These are phyloP conservation scores for Schwanniomyces pseudopolymorphus DNA, from an alignment of 805 yeast species.

Conservation along the genomic window DNA sequence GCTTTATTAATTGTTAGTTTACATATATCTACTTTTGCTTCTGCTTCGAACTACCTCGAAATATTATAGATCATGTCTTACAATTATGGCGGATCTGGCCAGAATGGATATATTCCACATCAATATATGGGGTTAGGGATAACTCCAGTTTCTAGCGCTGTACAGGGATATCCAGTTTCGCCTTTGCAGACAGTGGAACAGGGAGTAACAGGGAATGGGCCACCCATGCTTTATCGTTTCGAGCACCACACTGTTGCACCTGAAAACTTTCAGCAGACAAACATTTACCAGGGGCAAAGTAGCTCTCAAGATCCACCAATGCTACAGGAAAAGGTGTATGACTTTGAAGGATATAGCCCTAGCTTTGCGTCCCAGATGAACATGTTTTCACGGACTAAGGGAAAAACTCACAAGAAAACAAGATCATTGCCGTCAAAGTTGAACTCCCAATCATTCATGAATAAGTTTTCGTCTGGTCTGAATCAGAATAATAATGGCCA, in stretches of 20 bases:
- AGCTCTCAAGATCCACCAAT: not conserved
- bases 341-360: not conserved
- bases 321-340: not conserved
- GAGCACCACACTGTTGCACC: not conserved
- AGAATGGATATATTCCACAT: not conserved
- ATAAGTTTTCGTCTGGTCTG: conserved; percentile 5
- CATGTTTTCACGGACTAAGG: not conserved
- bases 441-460: conserved; percentile 1
- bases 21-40: too few species aligned
- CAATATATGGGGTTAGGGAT: not conserved
- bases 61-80: not conserved
- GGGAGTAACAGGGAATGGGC: too few species aligned
- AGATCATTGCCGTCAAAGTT: conserved; percentile 3
- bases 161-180: not conserved
- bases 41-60: too few species aligned
- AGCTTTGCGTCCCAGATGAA: not conserved
- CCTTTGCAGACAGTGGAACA: not conserved
- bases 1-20: not conserved
- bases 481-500: not conserved
- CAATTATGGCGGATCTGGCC: not conserved
- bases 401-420: not conserved
- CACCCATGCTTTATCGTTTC: not conserved
- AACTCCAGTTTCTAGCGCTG: not conserved
- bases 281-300: not conserved
- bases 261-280: not conserved